Base-by-base conservation (phyloP, 352 stramenopile species). In the Pythium brachiatum region DNA sequence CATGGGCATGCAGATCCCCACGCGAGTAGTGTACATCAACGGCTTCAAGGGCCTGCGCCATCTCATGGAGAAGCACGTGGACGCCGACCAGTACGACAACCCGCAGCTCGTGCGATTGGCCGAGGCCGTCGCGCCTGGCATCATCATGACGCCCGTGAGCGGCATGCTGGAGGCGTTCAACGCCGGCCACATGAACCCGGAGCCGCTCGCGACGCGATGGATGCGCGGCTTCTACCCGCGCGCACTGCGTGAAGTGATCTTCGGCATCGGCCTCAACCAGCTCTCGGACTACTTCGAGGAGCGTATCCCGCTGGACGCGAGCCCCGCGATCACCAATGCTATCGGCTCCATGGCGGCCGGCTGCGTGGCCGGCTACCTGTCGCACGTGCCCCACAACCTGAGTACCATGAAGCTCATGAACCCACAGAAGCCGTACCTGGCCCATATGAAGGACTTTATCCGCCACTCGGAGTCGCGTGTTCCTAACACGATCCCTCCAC, bases 351-450 rank as follows among this genome's bases (percentile, higher is more conserved):
- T 98, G 64, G 74, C 82, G 38, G 90, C 90, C 9, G 94, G 94
- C 65, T 86, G 97, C 20, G 77, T 98, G 20, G 88, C 89, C 6
- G 94, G 94, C 18, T 98, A 98, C 70, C 73, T 98, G 32, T 96
- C 82, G 34, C 94, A 98, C 75, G 90, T 98, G 38, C 94, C 94
- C 60, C 94, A 98, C 82, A 98, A 98, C 72, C 67, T 98, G 20
- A 97, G 87, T n/a, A 98, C 92, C 48, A 90, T 98, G 69, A 98
- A 98, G 75, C 78, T 98, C 31, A 90, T 98, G 77, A 85, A 98
- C 69, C 93, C 94, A 26, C 74, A 96, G 60, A 95, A 95, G 70
- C 76, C 75, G 29, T 96, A 96, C 70, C 44, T 58, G 31, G 73
- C 83, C 51, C 88, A 94, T 66, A 92, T 96, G 80, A 75, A 81